Base-by-base conservation (phyloP, 371 early-diverging fungal genomes). In the Rhizopus sp. region DNA sequence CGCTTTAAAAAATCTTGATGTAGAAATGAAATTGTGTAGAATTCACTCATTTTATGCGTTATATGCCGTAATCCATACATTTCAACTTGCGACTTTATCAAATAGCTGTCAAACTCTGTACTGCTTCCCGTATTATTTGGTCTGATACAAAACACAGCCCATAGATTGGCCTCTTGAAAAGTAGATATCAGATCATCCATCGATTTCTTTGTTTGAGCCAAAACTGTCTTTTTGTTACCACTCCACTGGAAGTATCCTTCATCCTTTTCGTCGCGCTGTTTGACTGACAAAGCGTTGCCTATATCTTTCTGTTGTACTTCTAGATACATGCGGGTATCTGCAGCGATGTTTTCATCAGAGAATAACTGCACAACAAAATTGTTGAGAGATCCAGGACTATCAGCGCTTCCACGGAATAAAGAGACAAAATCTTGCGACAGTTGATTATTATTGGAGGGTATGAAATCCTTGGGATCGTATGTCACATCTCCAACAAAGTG, bases 111-210 rank as follows among this genome's bases (percentile, higher is more conserved):
- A 66, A 86, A 82, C 34, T 63, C 55, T n/a, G 69, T 66, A 33
- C 80, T 64, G 63, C 73, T 72, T 50, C 74, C 75, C 4, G 80
- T 70, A 49, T 84, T 82, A 60, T 87, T 85, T 2, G 90, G 86
- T 17, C 80, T 77, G 44, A 96, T 66, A 73, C 91, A 91, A 64
- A 89, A 74, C 40, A 94, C 68, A 63, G 87, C 88, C 95, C 94
- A 95, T 8, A 90, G 75, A 31, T 82, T 83, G 0, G 94, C 90
- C 50, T 90, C 89, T 48, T 82, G 81, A 31, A 95, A 70, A 10
- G 91, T 83, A 35, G 83, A 88, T 23, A 93, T 71, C 7, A 95
- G 70, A 60, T 92, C 90, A 34, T 83, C 76, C 23, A 93, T 64
- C 4, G 90, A 80, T 0, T 80, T 80, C 52, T 86, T 84, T 66